Percentiles rank a stretch among this genome's conserved stretches.
Conservation (phyloP, 2,329 filamentous ascomycete genomes). For the Colletotrichum gigasporum region DNA sequence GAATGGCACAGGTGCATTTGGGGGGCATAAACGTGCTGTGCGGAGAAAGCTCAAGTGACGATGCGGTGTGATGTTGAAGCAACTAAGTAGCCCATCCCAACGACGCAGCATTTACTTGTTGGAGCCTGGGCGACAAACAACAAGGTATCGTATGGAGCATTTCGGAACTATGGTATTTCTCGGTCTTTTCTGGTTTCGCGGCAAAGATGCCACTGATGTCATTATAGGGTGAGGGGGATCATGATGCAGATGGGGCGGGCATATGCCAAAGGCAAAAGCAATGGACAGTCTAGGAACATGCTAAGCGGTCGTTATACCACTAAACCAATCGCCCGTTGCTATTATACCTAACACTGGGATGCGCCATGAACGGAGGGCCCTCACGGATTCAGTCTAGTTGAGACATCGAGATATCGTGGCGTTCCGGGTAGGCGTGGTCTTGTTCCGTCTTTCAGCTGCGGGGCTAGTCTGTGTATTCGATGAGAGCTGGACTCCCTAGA, state of each 20-base stretch:
- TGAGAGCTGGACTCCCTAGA: background rate
- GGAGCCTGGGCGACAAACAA: too few species aligned
- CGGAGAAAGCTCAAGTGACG: background rate
- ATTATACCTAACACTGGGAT: too few species aligned
- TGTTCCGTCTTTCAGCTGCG: constrained; percentile 3
- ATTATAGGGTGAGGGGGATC: too few species aligned
- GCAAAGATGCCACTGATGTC: too few species aligned
- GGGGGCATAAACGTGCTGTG: background rate
- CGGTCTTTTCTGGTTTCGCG: too few species aligned
- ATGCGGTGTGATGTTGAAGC: too few species aligned
- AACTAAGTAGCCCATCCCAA: too few species aligned
- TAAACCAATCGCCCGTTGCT: background rate
- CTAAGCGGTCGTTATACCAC: background rate
- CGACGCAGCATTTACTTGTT: too few species aligned
- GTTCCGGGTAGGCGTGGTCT: background rate
- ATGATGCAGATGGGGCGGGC: too few species aligned
- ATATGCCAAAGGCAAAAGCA: background rate
- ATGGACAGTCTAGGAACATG: background rate
- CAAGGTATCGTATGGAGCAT: too few species aligned
- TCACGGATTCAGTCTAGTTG: background rate
- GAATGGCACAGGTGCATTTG: background rate
- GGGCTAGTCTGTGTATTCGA: background rate
- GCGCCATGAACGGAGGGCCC: background rate
- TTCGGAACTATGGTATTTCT: too few species aligned
- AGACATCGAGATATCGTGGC: background rate